phyloP scores from a whole-genome alignment of 1,139 yeast genomes.

The Blastobotrys illinoisensis region DNA sequence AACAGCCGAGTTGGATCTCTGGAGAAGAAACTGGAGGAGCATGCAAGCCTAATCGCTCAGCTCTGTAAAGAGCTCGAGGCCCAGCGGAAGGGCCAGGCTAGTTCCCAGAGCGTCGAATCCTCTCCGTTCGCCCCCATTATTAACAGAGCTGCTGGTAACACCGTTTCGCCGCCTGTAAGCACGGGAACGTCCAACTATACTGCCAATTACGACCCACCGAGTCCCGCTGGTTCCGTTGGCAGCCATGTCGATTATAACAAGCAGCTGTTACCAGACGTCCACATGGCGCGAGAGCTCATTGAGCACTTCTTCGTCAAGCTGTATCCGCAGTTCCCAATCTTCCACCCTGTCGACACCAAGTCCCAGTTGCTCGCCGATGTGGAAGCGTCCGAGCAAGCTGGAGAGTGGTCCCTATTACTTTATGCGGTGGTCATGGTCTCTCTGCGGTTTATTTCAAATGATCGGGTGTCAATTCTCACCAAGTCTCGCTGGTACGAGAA shows the following conservation, averaged over 20 bases:
- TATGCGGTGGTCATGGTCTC: slow-evolving; percentile 18
- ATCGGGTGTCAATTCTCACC: slow-evolving; percentile 9
- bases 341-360: slow-evolving; percentile 15
- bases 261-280: slow-evolving; percentile 3
- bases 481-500: slow-evolving; percentile 13
- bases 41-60: slow-evolving; percentile 5
- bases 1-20: slow-evolving; percentile 14
- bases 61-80: slow-evolving; percentile 5
- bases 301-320: slow-evolving; percentile 18
- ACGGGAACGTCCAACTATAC: neutral
- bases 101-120: neutral
- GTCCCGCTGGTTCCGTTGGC: neutral
- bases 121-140: neutral
- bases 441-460: slow-evolving; percentile 16
- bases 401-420: slow-evolving; percentile 17
- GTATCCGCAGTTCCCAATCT: slow-evolving; percentile 21
- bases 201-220: neutral
- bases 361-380: slow-evolving; percentile 6
- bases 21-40: slow-evolving; percentile 11
- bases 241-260: neutral
- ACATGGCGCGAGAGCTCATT: slow-evolving; percentile 12
- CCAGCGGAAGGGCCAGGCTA: neutral
- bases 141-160: neutral
- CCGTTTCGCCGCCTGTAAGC: neutral
- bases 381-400: slow-evolving; percentile 1